A percentile compares a stretch with the other conserved stretches of the same genome.
These are phyloP conservation scores for Alternaria longipes DNA, from an alignment of 2,329 filamentous ascomycete species.

Conservation along the genomic window DNA sequence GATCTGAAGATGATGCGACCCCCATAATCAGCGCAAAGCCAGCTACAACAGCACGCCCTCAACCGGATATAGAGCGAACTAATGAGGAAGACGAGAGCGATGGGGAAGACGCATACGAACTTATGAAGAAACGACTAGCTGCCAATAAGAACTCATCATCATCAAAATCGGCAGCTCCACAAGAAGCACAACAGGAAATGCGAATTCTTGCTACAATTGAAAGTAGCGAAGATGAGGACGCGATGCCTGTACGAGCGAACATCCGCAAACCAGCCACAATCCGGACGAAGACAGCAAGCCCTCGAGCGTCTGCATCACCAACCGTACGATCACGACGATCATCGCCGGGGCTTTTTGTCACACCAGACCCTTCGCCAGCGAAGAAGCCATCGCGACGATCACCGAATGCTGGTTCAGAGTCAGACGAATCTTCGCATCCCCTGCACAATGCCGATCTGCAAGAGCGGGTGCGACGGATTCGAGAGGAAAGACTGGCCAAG, in stretches of 20 bases:
- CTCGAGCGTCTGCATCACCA: conserved; percentile 26
- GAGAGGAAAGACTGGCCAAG: conserved; percentile 72
- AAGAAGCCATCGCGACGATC: conserved; percentile 42
- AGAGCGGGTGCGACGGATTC: conserved; percentile 77
- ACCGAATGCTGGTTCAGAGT: conserved; percentile 53
- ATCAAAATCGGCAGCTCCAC: background rate
- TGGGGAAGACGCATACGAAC: conserved; percentile 56
- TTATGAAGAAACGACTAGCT: conserved; percentile 58
- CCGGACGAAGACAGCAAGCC: conserved; percentile 24
- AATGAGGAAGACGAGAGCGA: conserved; percentile 41
- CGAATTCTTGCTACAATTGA: conserved; percentile 14
- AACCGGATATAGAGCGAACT: conserved; percentile 4
- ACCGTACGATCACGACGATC: conserved; percentile 44
- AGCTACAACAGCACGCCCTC: background rate
- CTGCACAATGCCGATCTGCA: conserved; percentile 69
- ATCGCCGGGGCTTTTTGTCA: conserved; percentile 67
- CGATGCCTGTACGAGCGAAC: conserved; percentile 36
- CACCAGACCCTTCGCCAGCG: conserved; percentile 53
- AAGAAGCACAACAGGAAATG: conserved; percentile 13
- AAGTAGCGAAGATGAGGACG: conserved; percentile 43
- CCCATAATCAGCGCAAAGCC: conserved; percentile 48
- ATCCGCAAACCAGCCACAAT: conserved; percentile 23
- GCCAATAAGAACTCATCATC: conserved; percentile 29
- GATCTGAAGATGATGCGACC: conserved; percentile 34
- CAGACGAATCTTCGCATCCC: conserved; percentile 53